A percentile compares a stretch with the other conserved stretches of the same genome.
These are phyloP conservation scores for Zanthoxylum bungeanum DNA, from an alignment of 345 rosid species.

Conservation along the genomic window DNA sequence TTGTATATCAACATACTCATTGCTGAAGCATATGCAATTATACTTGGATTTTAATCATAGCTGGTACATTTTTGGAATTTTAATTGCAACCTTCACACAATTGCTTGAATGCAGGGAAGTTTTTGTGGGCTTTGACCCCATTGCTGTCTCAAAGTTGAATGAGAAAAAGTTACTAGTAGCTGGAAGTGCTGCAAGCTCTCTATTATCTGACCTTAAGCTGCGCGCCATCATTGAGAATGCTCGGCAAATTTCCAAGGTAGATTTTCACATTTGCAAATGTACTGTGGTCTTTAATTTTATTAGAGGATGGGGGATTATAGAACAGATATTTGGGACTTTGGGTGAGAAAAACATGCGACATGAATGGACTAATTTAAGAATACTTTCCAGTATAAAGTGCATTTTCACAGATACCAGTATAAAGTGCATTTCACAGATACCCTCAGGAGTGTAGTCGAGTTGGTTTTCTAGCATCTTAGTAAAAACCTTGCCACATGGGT, in stretches of 20 bases:
- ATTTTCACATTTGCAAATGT: not conserved
- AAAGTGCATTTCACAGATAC: no score
- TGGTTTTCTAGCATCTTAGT: no score
- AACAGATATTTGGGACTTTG: not conserved
- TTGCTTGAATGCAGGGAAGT: conserved; percentile 58
- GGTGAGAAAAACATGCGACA: no score
- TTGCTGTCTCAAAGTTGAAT: conserved; percentile 65
- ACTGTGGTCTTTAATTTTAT: not conserved
- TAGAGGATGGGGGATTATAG: not conserved
- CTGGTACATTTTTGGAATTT: not conserved
- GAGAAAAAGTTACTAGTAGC: conserved; percentile 72
- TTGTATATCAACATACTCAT: not conserved
- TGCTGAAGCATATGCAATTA: not conserved
- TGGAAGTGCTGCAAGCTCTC: conserved; percentile 59
- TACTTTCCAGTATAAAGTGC: not conserved
- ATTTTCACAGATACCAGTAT: no score
- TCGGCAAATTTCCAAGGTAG: conserved; percentile 69
- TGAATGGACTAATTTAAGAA: not conserved
- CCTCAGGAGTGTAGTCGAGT: no score
- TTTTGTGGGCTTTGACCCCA: conserved; percentile 74
- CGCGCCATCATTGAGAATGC: conserved; percentile 80
- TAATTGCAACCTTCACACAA: conserved; percentile 4
- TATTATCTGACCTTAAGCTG: conserved; percentile 70
- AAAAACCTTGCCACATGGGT: no score
- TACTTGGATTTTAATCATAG: not conserved